Percentiles rank a stretch among this genome's conserved stretches.
Conservation (phyloP, 805 yeast genomes). For the Jamesozyma spencerorum region DNA sequence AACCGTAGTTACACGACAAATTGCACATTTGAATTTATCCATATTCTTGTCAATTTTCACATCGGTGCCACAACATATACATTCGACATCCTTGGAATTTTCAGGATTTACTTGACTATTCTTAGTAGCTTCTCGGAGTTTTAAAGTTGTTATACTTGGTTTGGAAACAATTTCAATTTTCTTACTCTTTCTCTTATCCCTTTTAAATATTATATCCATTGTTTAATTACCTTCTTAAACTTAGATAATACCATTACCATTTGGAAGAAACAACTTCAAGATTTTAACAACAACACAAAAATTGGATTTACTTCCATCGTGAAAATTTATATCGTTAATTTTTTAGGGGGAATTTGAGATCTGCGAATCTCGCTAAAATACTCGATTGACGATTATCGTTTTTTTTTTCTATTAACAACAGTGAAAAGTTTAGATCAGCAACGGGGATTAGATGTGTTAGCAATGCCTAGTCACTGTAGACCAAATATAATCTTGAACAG, state of each 20-base stretch:
- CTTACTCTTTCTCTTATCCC: slow-evolving; percentile 1
- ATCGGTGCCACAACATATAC: slow-evolving; percentile 41
- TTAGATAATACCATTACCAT: too few species aligned
- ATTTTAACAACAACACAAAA: too few species aligned
- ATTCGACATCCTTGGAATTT: slow-evolving; percentile 10
- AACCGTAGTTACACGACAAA: slow-evolving; percentile 45
- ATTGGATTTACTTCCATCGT: too few species aligned
- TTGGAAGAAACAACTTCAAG: too few species aligned
- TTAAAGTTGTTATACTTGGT: not conserved
- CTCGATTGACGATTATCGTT: too few species aligned
- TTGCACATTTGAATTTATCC: slow-evolving; percentile 45
- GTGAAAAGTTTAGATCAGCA: too few species aligned
- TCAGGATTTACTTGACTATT: not conserved
- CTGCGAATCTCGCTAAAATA: too few species aligned
- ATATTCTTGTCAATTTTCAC: slow-evolving; percentile 32
- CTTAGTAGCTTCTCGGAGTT: not conserved
- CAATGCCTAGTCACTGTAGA: not conserved
- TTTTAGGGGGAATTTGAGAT: too few species aligned
- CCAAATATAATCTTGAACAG: not conserved
- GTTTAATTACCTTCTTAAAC: too few species aligned
- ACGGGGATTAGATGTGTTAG: too few species aligned
- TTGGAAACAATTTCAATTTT: slow-evolving; percentile 2
- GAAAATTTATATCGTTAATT: too few species aligned
- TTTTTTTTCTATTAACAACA: too few species aligned
- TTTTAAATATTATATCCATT: slow-evolving; percentile 5